A percentile compares a stretch with the other conserved stretches of the same genome.
phyloP scores from a whole-genome alignment of 164 flowering plant species.

The Euptelea pleiosperma region DNA sequence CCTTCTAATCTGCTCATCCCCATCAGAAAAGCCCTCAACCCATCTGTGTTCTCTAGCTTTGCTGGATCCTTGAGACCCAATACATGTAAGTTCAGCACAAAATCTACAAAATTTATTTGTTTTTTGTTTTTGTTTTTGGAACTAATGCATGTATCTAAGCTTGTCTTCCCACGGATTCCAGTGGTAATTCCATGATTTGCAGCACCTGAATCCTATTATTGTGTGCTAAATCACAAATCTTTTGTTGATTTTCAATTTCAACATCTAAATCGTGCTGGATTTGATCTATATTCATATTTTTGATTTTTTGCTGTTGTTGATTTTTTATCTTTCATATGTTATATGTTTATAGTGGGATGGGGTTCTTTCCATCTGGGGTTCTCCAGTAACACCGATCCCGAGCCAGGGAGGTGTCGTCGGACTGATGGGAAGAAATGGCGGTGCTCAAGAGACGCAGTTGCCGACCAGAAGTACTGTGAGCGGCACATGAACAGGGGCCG shows the following conservation, averaged over 20 bases:
- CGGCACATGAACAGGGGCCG: conserved; percentile 96
- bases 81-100: conserved; percentile 40
- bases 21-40: conserved; percentile 58
- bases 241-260: no score
- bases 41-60: conserved; percentile 47
- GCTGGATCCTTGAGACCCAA: conserved; percentile 52
- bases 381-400: conserved; percentile 79
- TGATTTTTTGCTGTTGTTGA: neutral
- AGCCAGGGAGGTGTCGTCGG: conserved; percentile 93
- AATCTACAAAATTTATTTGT: neutral
- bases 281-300: neutral
- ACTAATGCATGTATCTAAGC: no score
- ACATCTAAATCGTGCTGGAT: neutral
- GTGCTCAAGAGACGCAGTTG: conserved; percentile 91
- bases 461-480: conserved; percentile 94
- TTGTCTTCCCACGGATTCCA: no score
- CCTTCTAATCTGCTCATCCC: conserved; percentile 76
- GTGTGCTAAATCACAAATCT: no score
- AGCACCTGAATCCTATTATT: no score
- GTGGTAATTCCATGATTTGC: no score
- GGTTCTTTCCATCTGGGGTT: conserved; percentile 84
- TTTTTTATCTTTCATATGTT: neutral
- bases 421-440: conserved; percentile 99
- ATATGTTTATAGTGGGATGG: conserved; percentile 63
- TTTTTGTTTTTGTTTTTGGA: no score